phyloP scores from a whole-genome alignment of 495 filamentous ascomycete genomes.

The Beverwykella pulmonaria region DNA sequence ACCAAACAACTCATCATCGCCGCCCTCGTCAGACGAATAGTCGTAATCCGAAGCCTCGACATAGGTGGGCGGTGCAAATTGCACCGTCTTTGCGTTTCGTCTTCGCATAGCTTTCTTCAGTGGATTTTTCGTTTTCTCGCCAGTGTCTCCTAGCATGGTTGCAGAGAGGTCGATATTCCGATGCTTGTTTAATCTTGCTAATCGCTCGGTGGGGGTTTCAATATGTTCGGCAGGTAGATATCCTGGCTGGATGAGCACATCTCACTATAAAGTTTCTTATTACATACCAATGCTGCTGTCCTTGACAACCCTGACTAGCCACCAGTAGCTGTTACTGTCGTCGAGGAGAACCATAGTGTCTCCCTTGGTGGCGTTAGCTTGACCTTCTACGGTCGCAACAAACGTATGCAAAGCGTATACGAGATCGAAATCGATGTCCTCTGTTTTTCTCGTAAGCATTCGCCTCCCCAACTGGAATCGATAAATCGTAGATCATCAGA shows the following conservation, averaged over 20 bases:
- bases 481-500: constrained; percentile 59
- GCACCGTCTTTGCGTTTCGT: constrained; percentile 84
- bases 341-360: constrained; percentile 99
- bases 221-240: constrained; percentile 98
- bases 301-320: constrained; percentile 95
- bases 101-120: constrained; percentile 87
- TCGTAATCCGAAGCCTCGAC: constrained; percentile 90
- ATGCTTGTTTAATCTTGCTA: constrained; percentile 95
- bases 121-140: constrained; percentile 85
- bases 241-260: constrained; percentile 55
- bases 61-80: constrained; percentile 83
- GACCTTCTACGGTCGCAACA: constrained; percentile 94
- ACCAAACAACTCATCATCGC: constrained; percentile 56
- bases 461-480: constrained; percentile 70
- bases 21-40: constrained; percentile 83
- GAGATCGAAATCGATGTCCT: constrained; percentile 99
- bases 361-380: constrained; percentile 97
- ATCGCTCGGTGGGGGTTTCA: constrained; percentile 92
- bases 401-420: constrained; percentile 98
- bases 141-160: constrained; percentile 90
- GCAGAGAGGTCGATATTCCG: constrained; percentile 94
- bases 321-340: constrained; percentile 99
- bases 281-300: constrained; percentile 88
- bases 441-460: constrained; percentile 77
- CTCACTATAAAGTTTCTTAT: background rate